phyloP scores from a whole-genome alignment of 2,329 filamentous ascomycete genomes.

The Aspergillus alliaceus region DNA sequence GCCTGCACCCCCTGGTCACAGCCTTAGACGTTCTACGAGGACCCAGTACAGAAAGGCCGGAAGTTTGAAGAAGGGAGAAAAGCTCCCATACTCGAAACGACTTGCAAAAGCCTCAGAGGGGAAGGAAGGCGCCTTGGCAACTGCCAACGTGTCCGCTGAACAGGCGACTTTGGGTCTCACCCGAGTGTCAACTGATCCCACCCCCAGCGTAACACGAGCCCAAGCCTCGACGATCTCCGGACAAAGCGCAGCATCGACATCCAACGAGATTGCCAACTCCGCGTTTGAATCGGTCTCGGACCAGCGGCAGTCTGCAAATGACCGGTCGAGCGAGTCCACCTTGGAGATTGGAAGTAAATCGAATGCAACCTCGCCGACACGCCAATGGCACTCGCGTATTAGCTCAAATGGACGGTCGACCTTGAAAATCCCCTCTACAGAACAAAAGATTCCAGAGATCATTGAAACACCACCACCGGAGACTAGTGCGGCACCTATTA shows the following conservation, averaged over 20 bases:
- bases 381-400: conserved; percentile 57
- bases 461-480: conserved; percentile 63
- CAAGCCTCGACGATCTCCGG: conserved; percentile 47
- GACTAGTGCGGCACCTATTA: conserved; percentile 26
- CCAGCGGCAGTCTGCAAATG: conserved; percentile 23
- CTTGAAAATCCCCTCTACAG: conserved; percentile 51
- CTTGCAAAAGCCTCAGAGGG: conserved; percentile 63
- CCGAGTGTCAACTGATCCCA: conserved; percentile 39
- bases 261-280: conserved; percentile 23
- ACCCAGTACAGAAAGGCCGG: conserved; percentile 83
- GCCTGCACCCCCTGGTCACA: conserved; percentile 69
- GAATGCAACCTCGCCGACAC: conserved; percentile 39
- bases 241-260: conserved; percentile 20
- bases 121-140: conserved; percentile 52
- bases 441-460: conserved; percentile 54
- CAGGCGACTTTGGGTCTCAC: conserved; percentile 33
- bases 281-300: conserved; percentile 30
- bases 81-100: conserved; percentile 73
- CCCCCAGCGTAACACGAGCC: conserved; percentile 34
- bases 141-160: conserved; percentile 33
- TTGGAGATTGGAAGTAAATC: conserved; percentile 32
- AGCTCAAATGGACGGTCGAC: conserved; percentile 58
- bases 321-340: conserved; percentile 16
- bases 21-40: conserved; percentile 82
- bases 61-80: conserved; percentile 77